Evolutionary conservation across 2,329 filamentous ascomycete species (phyloP).

Genomic region (Lecanosticta acicola): DNA sequence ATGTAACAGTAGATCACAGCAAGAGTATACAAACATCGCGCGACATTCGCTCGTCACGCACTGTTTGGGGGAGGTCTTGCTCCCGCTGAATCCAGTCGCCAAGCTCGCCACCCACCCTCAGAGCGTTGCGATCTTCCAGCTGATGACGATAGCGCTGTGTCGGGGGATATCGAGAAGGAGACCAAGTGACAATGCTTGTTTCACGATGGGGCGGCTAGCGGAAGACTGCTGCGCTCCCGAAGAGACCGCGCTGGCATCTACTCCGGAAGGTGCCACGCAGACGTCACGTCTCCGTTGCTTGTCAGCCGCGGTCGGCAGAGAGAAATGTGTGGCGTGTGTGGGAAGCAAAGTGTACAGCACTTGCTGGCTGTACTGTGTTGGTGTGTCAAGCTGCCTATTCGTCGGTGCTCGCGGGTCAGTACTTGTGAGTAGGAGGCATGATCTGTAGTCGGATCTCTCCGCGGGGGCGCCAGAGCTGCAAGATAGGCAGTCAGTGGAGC

Average conservation of each 20-base stretch:
- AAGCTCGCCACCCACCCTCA: not conserved
- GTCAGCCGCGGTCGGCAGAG: too few species aligned
- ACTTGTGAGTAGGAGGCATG: too few species aligned
- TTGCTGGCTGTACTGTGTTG: too few species aligned
- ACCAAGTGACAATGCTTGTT: constrained; percentile 1
- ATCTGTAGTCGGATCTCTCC: not conserved
- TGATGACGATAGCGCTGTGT: constrained; percentile 1
- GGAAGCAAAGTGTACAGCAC: too few species aligned
- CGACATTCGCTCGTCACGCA: too few species aligned
- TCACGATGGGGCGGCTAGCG: constrained; percentile 4
- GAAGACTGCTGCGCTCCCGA: constrained; percentile 1
- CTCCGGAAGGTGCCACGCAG: not conserved
- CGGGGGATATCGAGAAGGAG: not conserved
- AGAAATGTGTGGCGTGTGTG: too few species aligned
- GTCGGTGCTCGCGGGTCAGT: too few species aligned
- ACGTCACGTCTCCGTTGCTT: not conserved
- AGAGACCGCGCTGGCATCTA: not conserved
- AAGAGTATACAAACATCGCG: not conserved
- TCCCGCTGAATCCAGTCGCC: too few species aligned
- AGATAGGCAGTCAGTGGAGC: not conserved
- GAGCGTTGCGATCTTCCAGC: not conserved
- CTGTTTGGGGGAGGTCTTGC: too few species aligned
- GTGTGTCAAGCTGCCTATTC: too few species aligned
- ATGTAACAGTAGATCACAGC: constrained; percentile 1
- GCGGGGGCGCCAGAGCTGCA: not conserved